Evolutionary conservation across 257 asterid genomes (phyloP).

Genomic region (Linderniella brevidens): DNA sequence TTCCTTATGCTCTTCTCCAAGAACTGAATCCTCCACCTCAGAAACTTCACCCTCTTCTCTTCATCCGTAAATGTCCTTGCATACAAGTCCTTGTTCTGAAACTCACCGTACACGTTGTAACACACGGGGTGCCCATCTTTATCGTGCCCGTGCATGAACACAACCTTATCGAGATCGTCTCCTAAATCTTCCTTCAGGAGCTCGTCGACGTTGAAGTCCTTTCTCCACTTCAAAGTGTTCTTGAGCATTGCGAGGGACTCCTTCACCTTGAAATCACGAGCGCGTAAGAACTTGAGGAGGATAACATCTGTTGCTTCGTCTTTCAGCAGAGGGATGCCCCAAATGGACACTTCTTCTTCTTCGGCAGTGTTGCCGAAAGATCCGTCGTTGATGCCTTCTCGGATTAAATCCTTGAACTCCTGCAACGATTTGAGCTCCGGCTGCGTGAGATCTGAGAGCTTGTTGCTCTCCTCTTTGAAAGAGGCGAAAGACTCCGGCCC

Average conservation of each 20-base stretch:
- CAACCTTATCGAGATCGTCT: conserved; percentile 63
- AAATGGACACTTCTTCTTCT: conserved; percentile 18
- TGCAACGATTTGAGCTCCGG: conserved; percentile 25
- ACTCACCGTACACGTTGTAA: conserved; percentile 49
- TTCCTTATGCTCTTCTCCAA: conserved; percentile 39
- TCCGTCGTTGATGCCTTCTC: conserved; percentile 14
- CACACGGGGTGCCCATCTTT: conserved; percentile 50
- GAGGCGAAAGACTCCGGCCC: conserved; percentile 25
- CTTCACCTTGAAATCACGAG: conserved; percentile 49
- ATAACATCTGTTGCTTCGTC: conserved; percentile 18
- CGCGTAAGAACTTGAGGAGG: conserved; percentile 34
- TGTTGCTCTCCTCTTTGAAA: conserved; percentile 33
- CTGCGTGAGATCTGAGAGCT: conserved; percentile 22
- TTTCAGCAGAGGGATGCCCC: conserved; percentile 21
- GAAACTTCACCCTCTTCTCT: conserved; percentile 28
- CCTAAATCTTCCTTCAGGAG: conserved; percentile 46
- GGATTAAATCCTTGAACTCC: conserved; percentile 18
- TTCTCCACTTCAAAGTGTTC: conserved; percentile 48
- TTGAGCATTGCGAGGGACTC: conserved; percentile 49
- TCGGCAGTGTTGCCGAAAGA: conserved; percentile 14
- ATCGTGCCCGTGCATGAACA: conserved; percentile 65
- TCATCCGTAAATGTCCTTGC: conserved; percentile 31
- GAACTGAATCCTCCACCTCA: conserved; percentile 56
- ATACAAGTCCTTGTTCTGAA: conserved; percentile 44
- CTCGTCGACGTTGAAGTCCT: conserved; percentile 37